Conservation (phyloP, 371 early-diverging fungal species). For the Mucor irregularis region DNA sequence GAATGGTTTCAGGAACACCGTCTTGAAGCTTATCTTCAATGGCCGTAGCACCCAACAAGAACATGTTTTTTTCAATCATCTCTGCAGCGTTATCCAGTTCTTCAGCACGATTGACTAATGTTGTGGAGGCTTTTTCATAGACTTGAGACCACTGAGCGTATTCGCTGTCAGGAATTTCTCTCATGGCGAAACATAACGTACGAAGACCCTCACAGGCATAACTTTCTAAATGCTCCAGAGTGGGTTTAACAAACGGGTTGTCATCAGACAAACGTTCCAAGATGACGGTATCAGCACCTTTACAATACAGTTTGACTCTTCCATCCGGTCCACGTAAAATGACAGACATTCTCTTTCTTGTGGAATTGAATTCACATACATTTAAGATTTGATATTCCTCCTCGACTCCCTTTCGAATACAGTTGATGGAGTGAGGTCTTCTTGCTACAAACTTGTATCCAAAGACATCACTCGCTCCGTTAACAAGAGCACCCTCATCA, state of each 20-base stretch:
- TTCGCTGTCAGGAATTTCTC: slow-evolving; percentile 84
- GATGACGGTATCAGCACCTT: slow-evolving; percentile 99
- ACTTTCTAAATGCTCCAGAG: slow-evolving; percentile 69
- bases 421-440: slow-evolving; percentile 82
- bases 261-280: slow-evolving; percentile 83
- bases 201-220: slow-evolving; percentile 91
- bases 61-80: slow-evolving; percentile 88
- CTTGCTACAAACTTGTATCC: slow-evolving; percentile 78
- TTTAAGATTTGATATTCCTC: slow-evolving; percentile 85
- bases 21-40: slow-evolving; percentile 99
- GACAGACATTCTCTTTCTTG: slow-evolving; percentile 96
- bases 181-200: slow-evolving; percentile 91
- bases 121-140: slow-evolving; percentile 88
- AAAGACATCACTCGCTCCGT: slow-evolving; percentile 69
- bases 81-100: slow-evolving; percentile 91
- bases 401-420: slow-evolving; percentile 62
- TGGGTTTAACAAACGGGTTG: slow-evolving; percentile 74
- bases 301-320: slow-evolving; percentile 89
- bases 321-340: slow-evolving; percentile 87
- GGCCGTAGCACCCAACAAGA: slow-evolving; percentile 94
- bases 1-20: slow-evolving; percentile 96
- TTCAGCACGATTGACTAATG: slow-evolving; percentile 83
- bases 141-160: slow-evolving; percentile 80
- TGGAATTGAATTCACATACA: slow-evolving; percentile 96
- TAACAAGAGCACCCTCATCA: slow-evolving; percentile 88